Evolutionary conservation across 805 yeast genomes (phyloP).

Genomic region (Metschnikowia colocasiae): DNA sequence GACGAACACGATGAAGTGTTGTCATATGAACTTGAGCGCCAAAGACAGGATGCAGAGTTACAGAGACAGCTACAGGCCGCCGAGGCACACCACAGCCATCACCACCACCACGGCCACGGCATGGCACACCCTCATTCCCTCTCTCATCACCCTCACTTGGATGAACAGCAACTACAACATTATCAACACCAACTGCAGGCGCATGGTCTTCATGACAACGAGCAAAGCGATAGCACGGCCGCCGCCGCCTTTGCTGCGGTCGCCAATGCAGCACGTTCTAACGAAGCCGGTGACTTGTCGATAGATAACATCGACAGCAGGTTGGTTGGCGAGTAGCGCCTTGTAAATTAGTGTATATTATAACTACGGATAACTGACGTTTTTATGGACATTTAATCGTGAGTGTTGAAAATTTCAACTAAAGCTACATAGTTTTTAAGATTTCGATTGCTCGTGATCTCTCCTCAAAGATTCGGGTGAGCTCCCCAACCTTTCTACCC

Average conservation of each 20-base stretch:
- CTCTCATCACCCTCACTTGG: conserved; percentile 23
- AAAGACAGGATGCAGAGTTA: conserved; percentile 20
- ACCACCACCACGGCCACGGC: conserved; percentile 9
- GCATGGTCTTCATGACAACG: conserved; percentile 24
- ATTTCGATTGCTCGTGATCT: conserved; percentile 42
- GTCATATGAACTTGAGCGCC: conserved; percentile 20
- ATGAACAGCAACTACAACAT: conserved; percentile 25
- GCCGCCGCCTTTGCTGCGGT: conserved; percentile 44
- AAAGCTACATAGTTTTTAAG: conserved; percentile 12
- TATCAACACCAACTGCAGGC: conserved; percentile 27
- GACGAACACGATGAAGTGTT: conserved; percentile 23
- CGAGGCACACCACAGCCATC: conserved; percentile 15
- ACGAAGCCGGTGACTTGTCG: conserved; percentile 31
- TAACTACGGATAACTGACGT: conserved; percentile 1
- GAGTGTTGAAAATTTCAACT: neutral
- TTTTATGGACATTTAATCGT: neutral
- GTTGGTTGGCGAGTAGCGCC: conserved; percentile 40
- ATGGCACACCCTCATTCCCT: conserved; percentile 17
- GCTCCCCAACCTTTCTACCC: conserved; percentile 57
- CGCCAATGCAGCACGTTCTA: conserved; percentile 30
- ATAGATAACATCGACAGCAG: conserved; percentile 45
- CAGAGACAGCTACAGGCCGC: conserved; percentile 23
- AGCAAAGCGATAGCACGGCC: conserved; percentile 20
- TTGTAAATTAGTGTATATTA: conserved; percentile 21
- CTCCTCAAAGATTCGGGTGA: conserved; percentile 64